Evolutionary conservation across 2,329 filamentous ascomycete species (phyloP), one percentile per base, ranked within the genome.

Genomic region (Colletotrichum tofieldiae): DNA sequence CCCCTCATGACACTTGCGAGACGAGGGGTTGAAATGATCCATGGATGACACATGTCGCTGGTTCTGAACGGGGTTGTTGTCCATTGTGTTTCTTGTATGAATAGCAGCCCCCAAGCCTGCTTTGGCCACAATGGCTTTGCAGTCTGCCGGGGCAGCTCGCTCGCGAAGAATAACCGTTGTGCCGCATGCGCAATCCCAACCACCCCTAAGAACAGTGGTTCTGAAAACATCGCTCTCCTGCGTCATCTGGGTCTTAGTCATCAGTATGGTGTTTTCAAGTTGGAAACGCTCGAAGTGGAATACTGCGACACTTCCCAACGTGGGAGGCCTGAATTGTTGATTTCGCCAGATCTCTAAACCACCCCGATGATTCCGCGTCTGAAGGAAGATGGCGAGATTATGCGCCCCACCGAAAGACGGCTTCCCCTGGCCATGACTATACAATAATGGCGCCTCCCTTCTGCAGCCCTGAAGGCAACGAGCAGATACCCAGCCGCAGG

Each of bases 161-260:
- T 69, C 65, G 54, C 49, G 39, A 45, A 26, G 59, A 43, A 61
- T 11, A 51, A 51, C 67, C 67, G 61, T 71, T 51, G 16, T 59
- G 56, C 62, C 26, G 55, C 67, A 73, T 52, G 56, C 61, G 26
- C 29, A 61, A 29, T n/a, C 43, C 59, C 69, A 63, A 52, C 69
- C 58, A 45, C 54, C 32, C 26, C 18, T 4, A 20, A 64, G 37
- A 63, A 72, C 37, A 43, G 26, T 56, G 39, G 16, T 52, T 52
- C 69, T 68, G 69, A 69, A 72, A 71, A 41, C 71, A 71, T 55
- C 61, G 18, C 5, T 41, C 26, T 55, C n/a, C 39, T 65, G 45
- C 26, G 23, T 56, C 47, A 73, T n/a, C 41, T 71, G 61, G 60
- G 41, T 66, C 66, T 73, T 71, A 71, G 60, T 73, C 60, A 73